Conservation (phyloP, 305 asterid genomes). For the Nicotiana rustica region DNA sequence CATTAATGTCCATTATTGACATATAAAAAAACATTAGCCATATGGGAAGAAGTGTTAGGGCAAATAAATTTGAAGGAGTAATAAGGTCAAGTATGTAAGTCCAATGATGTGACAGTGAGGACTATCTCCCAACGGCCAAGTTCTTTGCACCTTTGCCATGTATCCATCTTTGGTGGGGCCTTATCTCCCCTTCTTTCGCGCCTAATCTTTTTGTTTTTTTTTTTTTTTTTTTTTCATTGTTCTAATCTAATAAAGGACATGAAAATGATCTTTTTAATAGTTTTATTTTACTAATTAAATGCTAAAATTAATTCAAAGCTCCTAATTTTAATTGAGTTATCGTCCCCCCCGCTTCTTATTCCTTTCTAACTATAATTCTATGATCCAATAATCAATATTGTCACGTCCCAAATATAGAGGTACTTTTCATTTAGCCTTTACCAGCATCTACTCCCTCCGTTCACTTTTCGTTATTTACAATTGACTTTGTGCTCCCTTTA, state of each 20-base stretch:
- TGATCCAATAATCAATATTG: no score
- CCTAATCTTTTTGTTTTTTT: background rate
- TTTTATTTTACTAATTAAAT: background rate
- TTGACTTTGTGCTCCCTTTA: no score
- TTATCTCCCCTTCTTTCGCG: background rate
- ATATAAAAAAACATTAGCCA: background rate
- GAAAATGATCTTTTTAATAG: background rate
- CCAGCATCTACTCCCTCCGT: no score
- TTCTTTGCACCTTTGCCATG: conserved; percentile 12
- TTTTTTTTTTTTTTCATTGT: background rate
- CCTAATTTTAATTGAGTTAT: no score
- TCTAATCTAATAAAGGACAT: background rate
- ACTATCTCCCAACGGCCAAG: conserved; percentile 32
- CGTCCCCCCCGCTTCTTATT: background rate
- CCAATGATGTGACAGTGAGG: conserved; percentile 37
- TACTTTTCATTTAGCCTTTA: no score
- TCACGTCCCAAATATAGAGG: no score
- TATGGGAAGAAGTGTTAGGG: background rate
- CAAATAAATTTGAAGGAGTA: conserved; percentile 8
- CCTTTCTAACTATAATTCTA: background rate
- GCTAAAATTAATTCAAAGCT: background rate
- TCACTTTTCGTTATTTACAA: no score
- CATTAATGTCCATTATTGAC: no score
- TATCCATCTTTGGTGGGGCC: conserved; percentile 24
- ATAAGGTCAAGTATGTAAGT: conserved; percentile 21